Conservation (phyloP, 108 stramenopile species). For the Cyclotella baltica region DNA sequence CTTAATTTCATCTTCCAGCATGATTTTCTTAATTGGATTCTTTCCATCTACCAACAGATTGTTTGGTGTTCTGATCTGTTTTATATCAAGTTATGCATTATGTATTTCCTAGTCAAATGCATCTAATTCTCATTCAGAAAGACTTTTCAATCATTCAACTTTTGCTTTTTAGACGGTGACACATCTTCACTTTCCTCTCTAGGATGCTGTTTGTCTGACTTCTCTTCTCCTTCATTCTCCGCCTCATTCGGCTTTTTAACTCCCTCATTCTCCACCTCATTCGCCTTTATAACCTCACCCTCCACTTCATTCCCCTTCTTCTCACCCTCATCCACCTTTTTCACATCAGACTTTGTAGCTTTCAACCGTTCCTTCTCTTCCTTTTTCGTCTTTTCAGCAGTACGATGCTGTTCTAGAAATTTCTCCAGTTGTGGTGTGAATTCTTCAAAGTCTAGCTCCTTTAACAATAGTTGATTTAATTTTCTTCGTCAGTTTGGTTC, state of each 20-base stretch:
- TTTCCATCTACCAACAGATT: no score
- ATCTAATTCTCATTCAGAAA: background rate
- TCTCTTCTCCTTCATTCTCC: background rate
- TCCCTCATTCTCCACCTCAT: no score
- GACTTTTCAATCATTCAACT: no score
- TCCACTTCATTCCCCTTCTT: conserved; percentile 26
- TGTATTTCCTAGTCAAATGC: background rate
- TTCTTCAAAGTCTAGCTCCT: conserved; percentile 90
- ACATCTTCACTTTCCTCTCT: background rate
- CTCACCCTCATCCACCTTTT: conserved; percentile 23
- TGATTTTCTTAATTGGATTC: background rate
- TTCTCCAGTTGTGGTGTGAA: conserved; percentile 69
- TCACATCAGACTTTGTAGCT: no score
- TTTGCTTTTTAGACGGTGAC: conserved; percentile 16
- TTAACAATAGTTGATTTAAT: background rate
- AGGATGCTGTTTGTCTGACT: background rate
- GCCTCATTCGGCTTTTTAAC: background rate
- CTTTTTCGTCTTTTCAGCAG: conserved; percentile 77
- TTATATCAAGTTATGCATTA: no score
- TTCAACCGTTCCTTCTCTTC: conserved; percentile 70
- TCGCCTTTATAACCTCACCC: background rate
- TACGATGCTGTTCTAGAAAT: conserved; percentile 80
- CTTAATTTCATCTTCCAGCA: background rate
- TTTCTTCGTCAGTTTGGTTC: no score
- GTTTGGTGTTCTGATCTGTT: no score